These are phyloP conservation scores for Silene noctiflora DNA, from an alignment of 179 eudicot species.

Conservation along the genomic window DNA sequence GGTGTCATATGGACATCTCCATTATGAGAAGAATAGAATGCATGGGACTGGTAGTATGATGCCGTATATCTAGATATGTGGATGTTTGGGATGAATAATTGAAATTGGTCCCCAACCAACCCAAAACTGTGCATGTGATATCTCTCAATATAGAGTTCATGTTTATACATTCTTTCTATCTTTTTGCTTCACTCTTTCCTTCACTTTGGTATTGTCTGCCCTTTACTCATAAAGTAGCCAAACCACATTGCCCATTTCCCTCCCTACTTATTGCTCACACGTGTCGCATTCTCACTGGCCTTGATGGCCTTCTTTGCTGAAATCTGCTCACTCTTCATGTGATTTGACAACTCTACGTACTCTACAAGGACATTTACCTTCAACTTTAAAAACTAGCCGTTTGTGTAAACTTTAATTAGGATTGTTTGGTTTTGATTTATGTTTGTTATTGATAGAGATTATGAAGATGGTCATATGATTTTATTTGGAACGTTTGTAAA, in stretches of 20 bases:
- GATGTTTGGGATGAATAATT: background rate
- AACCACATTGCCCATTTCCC: background rate
- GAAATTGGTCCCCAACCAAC: background rate
- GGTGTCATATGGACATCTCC: too few relatives aligned
- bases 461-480: too few relatives aligned
- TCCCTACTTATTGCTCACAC: background rate
- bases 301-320: too few relatives aligned
- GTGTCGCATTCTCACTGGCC: background rate
- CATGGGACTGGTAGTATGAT: too few relatives aligned
- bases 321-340: conserved; percentile 2
- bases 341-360: conserved; percentile 4
- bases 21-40: too few relatives aligned
- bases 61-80: background rate
- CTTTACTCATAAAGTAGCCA: conserved; percentile 10
- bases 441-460: too few relatives aligned
- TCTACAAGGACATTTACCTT: background rate
- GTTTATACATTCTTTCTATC: conserved; percentile 3
- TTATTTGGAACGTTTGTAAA: too few relatives aligned
- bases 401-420: too few relatives aligned
- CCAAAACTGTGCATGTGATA: background rate
- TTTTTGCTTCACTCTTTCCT: background rate
- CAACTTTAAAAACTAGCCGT: too few relatives aligned
- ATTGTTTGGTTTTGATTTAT: too few relatives aligned
- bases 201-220: background rate
- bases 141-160: background rate